Conservation (phyloP, 164 flowering plant genomes). For the Pachysandra terminalis region DNA sequence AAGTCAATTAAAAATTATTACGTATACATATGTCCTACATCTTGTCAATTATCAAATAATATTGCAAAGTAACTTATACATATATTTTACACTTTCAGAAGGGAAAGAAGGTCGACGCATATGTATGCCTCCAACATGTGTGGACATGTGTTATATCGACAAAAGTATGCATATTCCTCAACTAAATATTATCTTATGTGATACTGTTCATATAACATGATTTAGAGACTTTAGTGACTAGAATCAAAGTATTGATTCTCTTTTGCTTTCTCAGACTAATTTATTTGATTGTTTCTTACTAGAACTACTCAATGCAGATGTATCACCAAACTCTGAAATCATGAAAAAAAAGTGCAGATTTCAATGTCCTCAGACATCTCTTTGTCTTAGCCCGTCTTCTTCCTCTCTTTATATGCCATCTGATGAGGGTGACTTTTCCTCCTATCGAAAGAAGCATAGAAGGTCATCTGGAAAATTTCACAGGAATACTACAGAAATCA, state of each 20-base stretch:
- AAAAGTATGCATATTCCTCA: too few relatives aligned
- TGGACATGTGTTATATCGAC: too few relatives aligned
- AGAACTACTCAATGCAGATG: conserved; percentile 25
- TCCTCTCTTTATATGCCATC: conserved; percentile 15
- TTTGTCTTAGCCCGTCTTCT: conserved; percentile 8
- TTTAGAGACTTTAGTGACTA: neutral
- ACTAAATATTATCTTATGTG: neutral
- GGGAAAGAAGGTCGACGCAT: too few relatives aligned
- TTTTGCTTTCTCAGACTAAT: conserved; percentile 4
- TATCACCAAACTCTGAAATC: conserved; percentile 16
- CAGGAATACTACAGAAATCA: conserved; percentile 14
- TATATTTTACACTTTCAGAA: too few relatives aligned
- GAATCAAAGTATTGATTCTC: neutral
- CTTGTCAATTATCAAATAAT: too few relatives aligned
- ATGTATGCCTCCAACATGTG: too few relatives aligned
- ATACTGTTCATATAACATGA: neutral
- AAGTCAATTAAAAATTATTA: too few relatives aligned
- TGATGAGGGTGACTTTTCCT: conserved; percentile 17
- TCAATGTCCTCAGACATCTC: conserved; percentile 16
- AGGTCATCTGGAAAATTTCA: conserved; percentile 10
- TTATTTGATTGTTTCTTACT: conserved; percentile 3
- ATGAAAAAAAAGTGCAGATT: conserved; percentile 24
- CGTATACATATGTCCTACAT: too few relatives aligned
- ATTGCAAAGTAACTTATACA: too few relatives aligned
- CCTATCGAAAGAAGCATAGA: conserved; percentile 10